These are phyloP conservation scores for Telfairia occidentalis DNA, from an alignment of 331 rosid species.

Conservation along the genomic window DNA sequence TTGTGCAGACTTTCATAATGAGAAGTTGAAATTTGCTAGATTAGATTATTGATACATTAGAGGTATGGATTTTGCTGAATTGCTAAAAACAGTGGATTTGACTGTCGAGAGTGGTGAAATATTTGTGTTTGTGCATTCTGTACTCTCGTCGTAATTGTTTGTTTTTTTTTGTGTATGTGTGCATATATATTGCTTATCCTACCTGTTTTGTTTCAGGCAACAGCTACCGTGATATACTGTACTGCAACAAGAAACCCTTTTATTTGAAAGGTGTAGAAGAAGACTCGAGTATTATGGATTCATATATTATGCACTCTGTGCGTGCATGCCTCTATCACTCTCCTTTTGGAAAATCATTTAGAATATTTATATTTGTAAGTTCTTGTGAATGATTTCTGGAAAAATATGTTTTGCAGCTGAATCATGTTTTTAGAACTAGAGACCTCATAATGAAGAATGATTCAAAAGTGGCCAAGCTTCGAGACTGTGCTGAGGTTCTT, in stretches of 20 bases:
- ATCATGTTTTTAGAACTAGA: conserved; percentile 70
- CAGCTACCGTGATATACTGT: conserved; percentile 64
- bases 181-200: neutral
- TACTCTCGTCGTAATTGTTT: neutral
- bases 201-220: conserved; percentile 42
- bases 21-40: neutral
- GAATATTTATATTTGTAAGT: neutral
- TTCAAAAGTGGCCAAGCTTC: conserved; percentile 40
- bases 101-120: conserved; percentile 2
- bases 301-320: conserved; percentile 77
- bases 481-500: conserved; percentile 27
- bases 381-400: neutral
- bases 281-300: conserved; percentile 64
- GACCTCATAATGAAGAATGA: conserved; percentile 65
- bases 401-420: conserved; percentile 49
- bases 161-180: neutral
- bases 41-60: neutral
- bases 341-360: neutral
- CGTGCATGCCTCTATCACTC: conserved; percentile 21
- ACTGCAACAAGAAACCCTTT: conserved; percentile 82
- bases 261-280: conserved; percentile 57
- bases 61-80: neutral
- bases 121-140: neutral
- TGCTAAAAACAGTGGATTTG: neutral
- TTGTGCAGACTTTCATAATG: neutral